Evolutionary conservation across 1,139 yeast species (phyloP), one percentile per base, ranked within the genome.

Genomic region (Arxiozyma slooffiae): DNA sequence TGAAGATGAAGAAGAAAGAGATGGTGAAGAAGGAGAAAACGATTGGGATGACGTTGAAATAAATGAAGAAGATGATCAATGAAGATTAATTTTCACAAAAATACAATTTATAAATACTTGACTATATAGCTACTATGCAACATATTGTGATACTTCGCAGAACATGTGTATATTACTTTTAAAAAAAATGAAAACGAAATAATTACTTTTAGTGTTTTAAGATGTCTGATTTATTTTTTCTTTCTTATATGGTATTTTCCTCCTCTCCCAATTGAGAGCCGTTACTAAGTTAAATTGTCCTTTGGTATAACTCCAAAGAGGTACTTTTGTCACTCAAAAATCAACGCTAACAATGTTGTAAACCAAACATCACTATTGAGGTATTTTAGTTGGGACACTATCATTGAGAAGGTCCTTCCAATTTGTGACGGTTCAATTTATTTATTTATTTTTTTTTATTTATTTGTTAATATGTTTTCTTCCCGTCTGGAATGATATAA

Each of bases 1-100:
- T 50, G 84, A 79, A 42, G 79, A 78, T 18, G 83, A 76, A 23
- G 81, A 78, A 41, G 72, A 67, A 44, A 65, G 63, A 46, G 54
- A 50, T 7, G 53, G 49, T 11, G 50, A 51, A 30, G 69, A 60
- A 2, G 60, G 53, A 23, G 63, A 59, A 17, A 63, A 57, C 6
- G 56, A 53, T 34, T 54, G 56, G 55, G 54, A 49, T 43, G 26
- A 21, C 14, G 48, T 22, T 17, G 48, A 41, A 18, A 40, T 40
- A 4, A 41, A 26, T 16, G 44, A 46, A 6, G 44, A 46, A 21
- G 48, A 39, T 22, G 45, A 41, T 16, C 20, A 47, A 18, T 41
- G 20, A 22, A 26, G 7, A 37, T 26, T 18, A 26, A 7, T 21
- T 22, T 14, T 30, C 21, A 34, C 24, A 14, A 17, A 22, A 37